Conservation (phyloP, 2,329 filamentous ascomycete species). For the Penicillium frequentans region DNA sequence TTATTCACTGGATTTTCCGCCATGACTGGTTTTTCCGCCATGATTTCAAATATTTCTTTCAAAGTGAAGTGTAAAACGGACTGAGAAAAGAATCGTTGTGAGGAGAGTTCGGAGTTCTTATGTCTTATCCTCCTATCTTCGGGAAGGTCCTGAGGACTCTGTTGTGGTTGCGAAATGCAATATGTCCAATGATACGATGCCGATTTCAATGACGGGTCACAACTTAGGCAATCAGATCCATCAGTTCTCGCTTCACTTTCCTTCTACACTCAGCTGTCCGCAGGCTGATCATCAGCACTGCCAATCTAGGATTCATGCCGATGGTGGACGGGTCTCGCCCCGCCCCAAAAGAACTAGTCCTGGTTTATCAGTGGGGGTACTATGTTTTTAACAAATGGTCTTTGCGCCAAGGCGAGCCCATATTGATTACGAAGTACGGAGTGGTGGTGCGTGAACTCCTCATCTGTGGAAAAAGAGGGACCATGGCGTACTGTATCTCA, state of each 20-base stretch:
- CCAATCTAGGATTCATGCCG: background rate
- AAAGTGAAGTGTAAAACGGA: background rate
- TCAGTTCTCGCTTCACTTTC: background rate
- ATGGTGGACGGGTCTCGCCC: background rate
- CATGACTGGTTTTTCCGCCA: background rate
- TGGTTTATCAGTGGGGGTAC: background rate
- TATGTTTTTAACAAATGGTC: background rate
- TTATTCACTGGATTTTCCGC: background rate
- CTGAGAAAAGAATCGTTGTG: background rate
- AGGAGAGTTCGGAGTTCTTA: background rate
- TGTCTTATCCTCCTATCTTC: background rate
- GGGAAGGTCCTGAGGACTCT: background rate
- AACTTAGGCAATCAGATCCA: background rate
- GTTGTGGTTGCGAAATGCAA: background rate
- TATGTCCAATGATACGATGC: background rate
- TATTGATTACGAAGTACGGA: background rate
- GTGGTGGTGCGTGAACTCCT: background rate
- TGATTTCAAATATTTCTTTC: background rate
- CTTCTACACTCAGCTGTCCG: background rate
- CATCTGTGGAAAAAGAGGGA: background rate
- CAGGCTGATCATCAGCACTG: background rate
- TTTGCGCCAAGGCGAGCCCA: background rate
- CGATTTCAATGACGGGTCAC: background rate
- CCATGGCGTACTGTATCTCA: background rate
- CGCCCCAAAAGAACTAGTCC: background rate